Base-by-base conservation (phyloP, 805 yeast genomes). In the Candida sithepensis region DNA sequence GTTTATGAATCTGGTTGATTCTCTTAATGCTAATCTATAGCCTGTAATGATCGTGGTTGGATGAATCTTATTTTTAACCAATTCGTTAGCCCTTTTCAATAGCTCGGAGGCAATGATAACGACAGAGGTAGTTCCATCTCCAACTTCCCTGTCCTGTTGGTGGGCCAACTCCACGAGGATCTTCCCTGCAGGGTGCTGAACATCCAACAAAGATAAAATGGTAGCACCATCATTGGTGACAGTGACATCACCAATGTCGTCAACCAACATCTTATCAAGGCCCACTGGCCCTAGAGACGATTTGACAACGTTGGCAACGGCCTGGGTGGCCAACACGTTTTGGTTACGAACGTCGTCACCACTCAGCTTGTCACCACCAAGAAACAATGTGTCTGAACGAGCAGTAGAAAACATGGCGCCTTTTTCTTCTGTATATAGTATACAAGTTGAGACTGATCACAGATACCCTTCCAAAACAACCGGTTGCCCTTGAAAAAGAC, bases 201-300 rank as follows among this genome's bases (percentile, higher is more conserved):
- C 98, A 65, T 94, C 99, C 55, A 94, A 74, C 45, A 95, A 70
- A 9, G 89, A 78, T 54, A 94, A 74, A 60, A 94, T 94, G 4
- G 99, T 94, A 50, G 99, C 99, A 56, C 99, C 99, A 69, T 94
- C 99, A 69, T 94, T 94, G 41, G 99, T 94, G 43, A 94, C 97
- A 5, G 97, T 91, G 41, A 94, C 97, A 70, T 95, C 99, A 54
- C 99, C 99, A 69, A 94, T 95, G 63, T 94, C 99, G 69, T 94
- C 99, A 36, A 94, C 99, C 42, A 94, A 77, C 97, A 94, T 94
- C 73, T 94, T 94, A 72, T 94, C 99, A 45, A 94, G 76, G 23
- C 99, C 99, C 32, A 94, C 98, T 8, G 99, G 99, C 4, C 99
- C 99, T 48, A 94, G 73, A 1, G 98, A 91, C 13, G 97, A 84